phyloP scores from a whole-genome alignment of 768 basidiomycete species.

The Xanthoconium purpureum region DNA sequence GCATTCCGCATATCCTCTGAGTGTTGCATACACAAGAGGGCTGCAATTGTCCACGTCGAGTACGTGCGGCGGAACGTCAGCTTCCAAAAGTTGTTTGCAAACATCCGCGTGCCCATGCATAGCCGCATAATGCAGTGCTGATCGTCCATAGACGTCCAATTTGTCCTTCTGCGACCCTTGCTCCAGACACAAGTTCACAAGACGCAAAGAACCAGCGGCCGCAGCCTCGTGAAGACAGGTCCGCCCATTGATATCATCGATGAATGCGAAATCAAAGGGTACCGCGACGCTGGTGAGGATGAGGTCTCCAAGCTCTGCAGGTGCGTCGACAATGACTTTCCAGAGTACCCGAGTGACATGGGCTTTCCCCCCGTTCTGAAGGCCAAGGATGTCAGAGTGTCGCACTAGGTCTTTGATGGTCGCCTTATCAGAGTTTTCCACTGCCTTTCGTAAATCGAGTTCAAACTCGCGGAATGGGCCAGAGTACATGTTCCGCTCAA shows the following conservation, averaged over 20 bases:
- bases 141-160: slow-evolving; percentile 87
- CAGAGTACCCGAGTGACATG: slow-evolving; percentile 91
- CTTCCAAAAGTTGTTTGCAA: slow-evolving; percentile 72
- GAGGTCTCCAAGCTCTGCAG: slow-evolving; percentile 65
- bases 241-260: slow-evolving; percentile 96
- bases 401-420: slow-evolving; percentile 68
- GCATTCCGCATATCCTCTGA: slow-evolving; percentile 79
- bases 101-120: slow-evolving; percentile 84
- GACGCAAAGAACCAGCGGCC: slow-evolving; percentile 72
- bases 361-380: slow-evolving; percentile 56
- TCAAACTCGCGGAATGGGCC: slow-evolving; percentile 88
- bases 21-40: slow-evolving; percentile 90
- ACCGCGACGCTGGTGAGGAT: slow-evolving; percentile 63
- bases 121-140: slow-evolving; percentile 92
- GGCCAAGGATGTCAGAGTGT: slow-evolving; percentile 63
- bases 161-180: slow-evolving; percentile 69
- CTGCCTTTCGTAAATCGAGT: slow-evolving; percentile 76
- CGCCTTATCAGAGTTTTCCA: slow-evolving; percentile 56
- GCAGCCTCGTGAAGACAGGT: slow-evolving; percentile 93
- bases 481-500: slow-evolving; percentile 56
- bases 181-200: slow-evolving; percentile 78
- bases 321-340: slow-evolving; percentile 85
- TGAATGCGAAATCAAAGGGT: slow-evolving; percentile 85
- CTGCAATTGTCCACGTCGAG: slow-evolving; percentile 93
- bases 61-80: slow-evolving; percentile 59